Evolutionary conservation across 176 grass and related monocot genomes (phyloP).

Genomic region (Guadua angustifolia): DNA sequence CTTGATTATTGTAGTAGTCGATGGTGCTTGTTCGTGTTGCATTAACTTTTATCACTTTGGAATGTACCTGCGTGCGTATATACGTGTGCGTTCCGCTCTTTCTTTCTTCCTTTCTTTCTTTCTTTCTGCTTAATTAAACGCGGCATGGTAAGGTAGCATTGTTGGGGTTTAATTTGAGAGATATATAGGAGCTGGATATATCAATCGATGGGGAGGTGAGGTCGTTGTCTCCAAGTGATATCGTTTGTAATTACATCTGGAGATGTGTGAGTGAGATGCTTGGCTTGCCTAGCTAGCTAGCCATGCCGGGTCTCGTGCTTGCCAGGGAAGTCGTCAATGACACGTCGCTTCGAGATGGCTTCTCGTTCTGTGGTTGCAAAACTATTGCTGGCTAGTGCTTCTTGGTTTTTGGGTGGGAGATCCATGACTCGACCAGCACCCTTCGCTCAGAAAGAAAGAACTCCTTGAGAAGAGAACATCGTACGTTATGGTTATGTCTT

Average conservation of each 20-base stretch:
- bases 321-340: constrained; percentile 44
- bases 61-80: neutral
- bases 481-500: neutral
- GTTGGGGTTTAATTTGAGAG: neutral
- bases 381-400: neutral
- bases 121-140: neutral
- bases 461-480: no score
- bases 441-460: no score
- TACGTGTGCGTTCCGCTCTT: neutral
- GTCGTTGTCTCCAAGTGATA: constrained; percentile 40
- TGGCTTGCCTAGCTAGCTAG: neutral
- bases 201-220: neutral
- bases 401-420: constrained; percentile 16
- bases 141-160: neutral
- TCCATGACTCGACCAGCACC: neutral
- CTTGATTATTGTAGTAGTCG: constrained; percentile 21
- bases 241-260: constrained; percentile 12
- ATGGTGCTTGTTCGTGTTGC: neutral
- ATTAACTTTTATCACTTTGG: neutral
- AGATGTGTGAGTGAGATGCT: constrained; percentile 2
- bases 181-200: neutral
- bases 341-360: constrained; percentile 29
- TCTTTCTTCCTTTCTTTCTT: neutral
- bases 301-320: constrained; percentile 25
- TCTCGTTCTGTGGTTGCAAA: neutral